These are phyloP conservation scores for Puccinia horiana DNA, from an alignment of 1,284 basidiomycete genomes.

Conservation along the genomic window DNA sequence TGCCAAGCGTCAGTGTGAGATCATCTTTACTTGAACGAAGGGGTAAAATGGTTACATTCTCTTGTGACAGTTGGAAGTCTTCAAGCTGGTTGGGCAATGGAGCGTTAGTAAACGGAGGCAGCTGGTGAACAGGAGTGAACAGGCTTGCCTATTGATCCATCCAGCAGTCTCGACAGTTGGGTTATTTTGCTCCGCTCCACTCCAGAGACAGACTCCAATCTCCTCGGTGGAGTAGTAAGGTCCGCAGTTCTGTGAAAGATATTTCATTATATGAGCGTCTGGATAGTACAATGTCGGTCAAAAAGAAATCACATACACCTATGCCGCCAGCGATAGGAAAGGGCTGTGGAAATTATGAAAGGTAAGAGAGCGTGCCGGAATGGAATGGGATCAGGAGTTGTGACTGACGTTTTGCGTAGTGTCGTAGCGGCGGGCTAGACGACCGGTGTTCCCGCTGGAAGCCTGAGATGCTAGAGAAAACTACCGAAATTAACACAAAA, in stretches of 20 bases:
- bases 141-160: constrained; percentile 31
- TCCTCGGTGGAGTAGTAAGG: background rate
- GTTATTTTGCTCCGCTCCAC: constrained; percentile 16
- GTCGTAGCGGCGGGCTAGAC: background rate
- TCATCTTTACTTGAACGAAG: background rate
- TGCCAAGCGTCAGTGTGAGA: background rate
- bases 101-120: background rate
- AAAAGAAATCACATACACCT: constrained; percentile 12
- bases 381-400: background rate
- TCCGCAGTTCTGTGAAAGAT: constrained; percentile 9
- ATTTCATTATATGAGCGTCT: background rate
- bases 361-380: too few relatives aligned
- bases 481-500: background rate
- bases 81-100: background rate
- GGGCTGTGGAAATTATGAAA: background rate
- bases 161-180: constrained; percentile 10
- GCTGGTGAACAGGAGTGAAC: background rate
- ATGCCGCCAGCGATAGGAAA: constrained; percentile 13
- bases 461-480: background rate
- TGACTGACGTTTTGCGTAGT: background rate
- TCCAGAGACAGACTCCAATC: constrained; percentile 35
- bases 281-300: background rate
- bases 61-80: constrained; percentile 37
- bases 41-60: background rate
- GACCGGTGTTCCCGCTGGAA: background rate